Conservation (phyloP, 2,329 filamentous ascomycete species). For the Phaeosphaeriaceae sp. region DNA sequence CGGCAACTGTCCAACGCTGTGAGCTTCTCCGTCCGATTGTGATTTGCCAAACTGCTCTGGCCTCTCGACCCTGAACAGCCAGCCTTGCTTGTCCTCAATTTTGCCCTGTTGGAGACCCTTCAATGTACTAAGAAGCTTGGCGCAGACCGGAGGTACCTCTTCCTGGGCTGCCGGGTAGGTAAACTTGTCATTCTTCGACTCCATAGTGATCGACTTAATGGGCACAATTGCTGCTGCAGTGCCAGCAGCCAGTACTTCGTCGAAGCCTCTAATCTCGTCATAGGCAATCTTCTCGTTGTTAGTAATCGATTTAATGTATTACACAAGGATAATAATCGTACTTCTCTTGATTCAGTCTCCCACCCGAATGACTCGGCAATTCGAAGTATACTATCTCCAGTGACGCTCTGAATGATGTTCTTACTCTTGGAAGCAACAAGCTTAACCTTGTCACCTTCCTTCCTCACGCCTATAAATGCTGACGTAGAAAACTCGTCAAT, state of each 20-base stretch:
- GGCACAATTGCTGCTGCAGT: constrained; percentile 92
- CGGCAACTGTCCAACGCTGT: constrained; percentile 45
- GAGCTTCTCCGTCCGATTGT: constrained; percentile 27
- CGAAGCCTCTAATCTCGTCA: constrained; percentile 66
- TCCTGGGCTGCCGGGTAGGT: constrained; percentile 63
- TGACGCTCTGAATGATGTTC: constrained; percentile 87
- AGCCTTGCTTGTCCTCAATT: constrained; percentile 76
- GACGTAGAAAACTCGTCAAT: constrained; percentile 96
- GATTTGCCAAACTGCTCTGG: constrained; percentile 46
- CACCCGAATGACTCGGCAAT: constrained; percentile 82
- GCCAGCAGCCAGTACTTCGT: constrained; percentile 88
- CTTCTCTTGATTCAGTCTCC: constrained; percentile 77
- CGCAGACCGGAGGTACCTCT: constrained; percentile 75
- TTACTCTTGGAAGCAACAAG: constrained; percentile 87
- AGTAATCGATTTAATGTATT: constrained; percentile 1
- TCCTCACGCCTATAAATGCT: constrained; percentile 83
- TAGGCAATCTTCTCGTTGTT: constrained; percentile 64
- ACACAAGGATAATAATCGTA: constrained; percentile 48
- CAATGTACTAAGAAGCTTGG: constrained; percentile 75
- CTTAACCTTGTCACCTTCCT: constrained; percentile 67
- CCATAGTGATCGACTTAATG: constrained; percentile 86
- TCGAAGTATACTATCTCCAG: constrained; percentile 76
- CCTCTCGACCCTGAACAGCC: constrained; percentile 61
- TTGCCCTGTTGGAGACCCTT: constrained; percentile 87
- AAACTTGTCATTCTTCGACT: constrained; percentile 62